Percentiles rank a stretch among this genome's conserved stretches.
phyloP scores from a whole-genome alignment of 164 flowering plant species.

The Sedum album region DNA sequence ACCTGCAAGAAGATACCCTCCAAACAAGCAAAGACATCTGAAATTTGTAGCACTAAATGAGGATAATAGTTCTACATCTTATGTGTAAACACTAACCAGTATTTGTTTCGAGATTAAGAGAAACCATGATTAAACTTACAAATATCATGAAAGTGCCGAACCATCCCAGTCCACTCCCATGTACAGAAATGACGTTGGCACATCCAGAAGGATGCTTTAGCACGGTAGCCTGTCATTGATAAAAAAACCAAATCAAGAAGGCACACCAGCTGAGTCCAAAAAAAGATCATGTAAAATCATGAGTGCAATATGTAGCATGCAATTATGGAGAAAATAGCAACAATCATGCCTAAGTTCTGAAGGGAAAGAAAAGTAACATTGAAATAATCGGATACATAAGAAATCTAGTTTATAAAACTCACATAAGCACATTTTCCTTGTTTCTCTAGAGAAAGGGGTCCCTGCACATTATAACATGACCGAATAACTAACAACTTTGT shows the following conservation, averaged over 20 bases:
- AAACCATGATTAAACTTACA: conserved; percentile 35
- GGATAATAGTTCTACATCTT: neutral
- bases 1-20: conserved; percentile 68
- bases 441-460: conserved; percentile 48
- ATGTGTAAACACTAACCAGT: neutral
- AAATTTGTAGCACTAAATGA: conserved; percentile 1
- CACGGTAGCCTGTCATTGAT: conserved; percentile 43
- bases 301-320: neutral
- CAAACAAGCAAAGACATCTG: conserved; percentile 68
- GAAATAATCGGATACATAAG: neutral
- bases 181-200: conserved; percentile 45
- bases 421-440: conserved; percentile 64
- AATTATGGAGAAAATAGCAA: neutral
- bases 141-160: conserved; percentile 51
- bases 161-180: conserved; percentile 73
- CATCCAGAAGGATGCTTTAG: conserved; percentile 88
- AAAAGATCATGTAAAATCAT: neutral
- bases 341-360: neutral
- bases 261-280: neutral
- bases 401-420: conserved; percentile 23
- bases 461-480: conserved; percentile 33
- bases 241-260: conserved; percentile 7
- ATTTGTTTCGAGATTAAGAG: neutral
- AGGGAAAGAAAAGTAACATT: neutral
- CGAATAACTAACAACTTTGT: neutral